Evolutionary conservation across 768 basidiomycete genomes (phyloP), one percentile per base, ranked within the genome.

Genomic region (Lactarius psammicola): DNA sequence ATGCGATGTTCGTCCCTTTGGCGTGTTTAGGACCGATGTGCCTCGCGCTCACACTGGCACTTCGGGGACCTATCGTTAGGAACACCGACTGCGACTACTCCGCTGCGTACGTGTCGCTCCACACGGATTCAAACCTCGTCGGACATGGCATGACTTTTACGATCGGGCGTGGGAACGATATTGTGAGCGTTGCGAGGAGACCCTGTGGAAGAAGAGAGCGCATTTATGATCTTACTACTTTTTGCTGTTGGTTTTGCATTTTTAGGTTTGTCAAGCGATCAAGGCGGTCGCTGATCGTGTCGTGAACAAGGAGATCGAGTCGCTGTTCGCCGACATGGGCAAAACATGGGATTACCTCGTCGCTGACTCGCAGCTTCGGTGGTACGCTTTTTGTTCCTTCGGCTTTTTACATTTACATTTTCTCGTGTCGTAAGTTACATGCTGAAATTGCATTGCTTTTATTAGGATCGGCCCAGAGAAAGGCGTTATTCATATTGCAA

Each of bases 91-190:
- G 94, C 77, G 95, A 97, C 78, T 97, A 97, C 77, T 95, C 93
- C 2, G 92, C 94, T 2, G 95, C 95, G 6, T 97, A 97, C 75
- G 81, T 97, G 54, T 83, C 87, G 28, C 80, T 98, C 63, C 78
- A 84, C 67, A 95, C 91, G n/a, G 81, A 86, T 28, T 72, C 78
- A 5, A 82, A 86, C 59, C 85, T 95, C 53, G 82, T 87, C 56
- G 93, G 95, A n/a, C 86, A 94, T 71, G 94, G 93, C 62, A 92
- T 94, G 92, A 94, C 94, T 3, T 95, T 95, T 75, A 95, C 94
- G 13, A 95, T 94, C 70, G 94, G 94, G 0, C 87, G 95, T 49
- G 95, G 95, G 33, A 98, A 95, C 72, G 95, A 98, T 67, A 94
- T 97, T 68, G 95, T 90, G 44, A 55, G 59, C 54, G 26, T 51